phyloP scores from a whole-genome alignment of 352 stramenopile genomes.

The Plasmopara halstedii region DNA sequence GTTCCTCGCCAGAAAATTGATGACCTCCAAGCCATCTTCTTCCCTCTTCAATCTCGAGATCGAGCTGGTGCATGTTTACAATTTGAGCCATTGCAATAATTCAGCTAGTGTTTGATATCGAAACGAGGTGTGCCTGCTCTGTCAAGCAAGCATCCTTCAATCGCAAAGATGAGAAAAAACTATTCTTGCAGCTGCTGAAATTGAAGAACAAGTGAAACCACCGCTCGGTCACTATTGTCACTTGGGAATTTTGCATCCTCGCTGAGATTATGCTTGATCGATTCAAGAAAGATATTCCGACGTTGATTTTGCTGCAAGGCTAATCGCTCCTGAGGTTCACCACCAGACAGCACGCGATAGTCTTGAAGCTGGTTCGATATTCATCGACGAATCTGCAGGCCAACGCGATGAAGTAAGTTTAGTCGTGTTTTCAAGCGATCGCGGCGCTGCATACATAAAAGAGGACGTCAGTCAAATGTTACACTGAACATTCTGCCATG shows the following conservation, averaged over 20 bases:
- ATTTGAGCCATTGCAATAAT: slow-evolving; percentile 14
- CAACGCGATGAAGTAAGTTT: slow-evolving; percentile 40
- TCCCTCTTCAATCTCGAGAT: slow-evolving; percentile 18
- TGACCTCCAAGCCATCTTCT: slow-evolving; percentile 17
- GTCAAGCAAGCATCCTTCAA: too few relatives aligned
- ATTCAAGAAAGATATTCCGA: slow-evolving; percentile 32
- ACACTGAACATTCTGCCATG: neutral
- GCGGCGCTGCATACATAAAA: slow-evolving; percentile 10
- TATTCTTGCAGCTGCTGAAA: slow-evolving; percentile 22
- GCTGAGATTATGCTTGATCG: slow-evolving; percentile 19
- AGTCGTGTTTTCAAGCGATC: slow-evolving; percentile 27
- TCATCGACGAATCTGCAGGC: slow-evolving; percentile 50
- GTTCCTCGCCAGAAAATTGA: slow-evolving; percentile 2
- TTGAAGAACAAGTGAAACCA: slow-evolving; percentile 16
- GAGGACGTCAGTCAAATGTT: neutral
- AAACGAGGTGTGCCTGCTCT: slow-evolving; percentile 4
- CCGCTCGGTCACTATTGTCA: slow-evolving; percentile 9
- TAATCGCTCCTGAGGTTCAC: slow-evolving; percentile 8
- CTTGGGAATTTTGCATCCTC: slow-evolving; percentile 2
- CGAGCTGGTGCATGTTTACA: slow-evolving; percentile 11
- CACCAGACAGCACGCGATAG: neutral
- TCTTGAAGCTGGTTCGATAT: slow-evolving; percentile 34
- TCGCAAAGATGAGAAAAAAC: neutral
- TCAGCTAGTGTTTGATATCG: neutral
- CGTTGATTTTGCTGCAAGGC: slow-evolving; percentile 34